Conservation (phyloP, 1,284 basidiomycete species). For the Earliella scabrosa region DNA sequence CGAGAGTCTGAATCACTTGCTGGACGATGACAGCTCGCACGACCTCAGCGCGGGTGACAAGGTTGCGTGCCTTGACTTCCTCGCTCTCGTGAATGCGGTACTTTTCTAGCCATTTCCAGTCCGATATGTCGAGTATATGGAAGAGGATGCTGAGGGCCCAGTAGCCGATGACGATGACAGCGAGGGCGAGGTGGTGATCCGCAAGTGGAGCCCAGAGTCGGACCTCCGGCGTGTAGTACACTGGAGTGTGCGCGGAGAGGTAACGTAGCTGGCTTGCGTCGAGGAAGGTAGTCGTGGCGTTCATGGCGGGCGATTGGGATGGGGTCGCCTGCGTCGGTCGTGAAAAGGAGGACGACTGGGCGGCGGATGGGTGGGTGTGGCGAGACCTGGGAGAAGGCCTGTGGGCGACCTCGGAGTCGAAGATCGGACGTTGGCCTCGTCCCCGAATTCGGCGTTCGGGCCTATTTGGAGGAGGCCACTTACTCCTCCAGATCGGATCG, state of each 20-base stretch:
- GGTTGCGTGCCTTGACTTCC: conserved; percentile 82
- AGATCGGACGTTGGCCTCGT: no score
- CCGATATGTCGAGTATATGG: conserved; percentile 77
- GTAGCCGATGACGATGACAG: conserved; percentile 84
- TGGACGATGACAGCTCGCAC: conserved; percentile 41
- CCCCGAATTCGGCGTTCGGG: no score
- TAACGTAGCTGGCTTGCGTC: conserved; percentile 29
- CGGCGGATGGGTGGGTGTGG: neutral
- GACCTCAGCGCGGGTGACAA: conserved; percentile 82
- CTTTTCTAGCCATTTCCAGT: conserved; percentile 81
- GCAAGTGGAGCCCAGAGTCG: conserved; percentile 34
- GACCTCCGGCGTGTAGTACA: conserved; percentile 32
- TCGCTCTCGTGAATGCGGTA: conserved; percentile 89
- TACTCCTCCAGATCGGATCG: neutral
- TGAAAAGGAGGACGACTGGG: neutral
- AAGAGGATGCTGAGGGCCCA: conserved; percentile 87
- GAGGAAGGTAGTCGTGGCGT: conserved; percentile 27
- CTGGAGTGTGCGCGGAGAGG: conserved; percentile 28
- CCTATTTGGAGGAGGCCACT: no score
- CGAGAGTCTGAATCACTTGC: conserved; percentile 82
- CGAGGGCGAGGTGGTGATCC: conserved; percentile 78
- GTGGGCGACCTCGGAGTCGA: no score
- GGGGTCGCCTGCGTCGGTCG: neutral
- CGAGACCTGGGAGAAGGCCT: no score
- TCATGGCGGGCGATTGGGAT: conserved; percentile 23